These are phyloP conservation scores for Lactarius hatsudake DNA, from an alignment of 768 basidiomycete genomes.

Conservation along the genomic window DNA sequence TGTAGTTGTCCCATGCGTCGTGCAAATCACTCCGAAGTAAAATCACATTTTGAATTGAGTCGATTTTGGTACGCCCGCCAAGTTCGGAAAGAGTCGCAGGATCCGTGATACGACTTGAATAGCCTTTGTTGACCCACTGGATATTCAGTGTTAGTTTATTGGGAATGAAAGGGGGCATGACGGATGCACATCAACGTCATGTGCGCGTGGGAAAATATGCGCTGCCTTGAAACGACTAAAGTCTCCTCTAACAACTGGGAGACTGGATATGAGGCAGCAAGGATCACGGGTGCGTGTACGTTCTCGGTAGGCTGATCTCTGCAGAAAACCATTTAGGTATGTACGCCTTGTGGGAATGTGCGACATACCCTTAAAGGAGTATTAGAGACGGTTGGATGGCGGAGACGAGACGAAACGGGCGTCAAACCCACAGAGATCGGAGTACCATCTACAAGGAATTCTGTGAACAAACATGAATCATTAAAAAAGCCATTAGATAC, in stretches of 20 bases:
- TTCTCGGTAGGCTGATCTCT: background rate
- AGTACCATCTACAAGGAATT: background rate
- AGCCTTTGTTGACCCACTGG: constrained; percentile 1
- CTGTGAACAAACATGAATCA: background rate
- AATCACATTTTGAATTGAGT: background rate
- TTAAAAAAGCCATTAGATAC: background rate
- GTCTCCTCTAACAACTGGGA: background rate
- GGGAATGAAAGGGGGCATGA: background rate
- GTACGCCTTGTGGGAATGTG: background rate
- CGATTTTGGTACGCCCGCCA: background rate
- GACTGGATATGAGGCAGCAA: background rate
- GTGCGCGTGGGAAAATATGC: background rate
- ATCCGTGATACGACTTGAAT: background rate
- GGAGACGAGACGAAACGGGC: background rate
- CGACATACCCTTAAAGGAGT: background rate
- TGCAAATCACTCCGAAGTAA: background rate
- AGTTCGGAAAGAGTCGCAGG: background rate
- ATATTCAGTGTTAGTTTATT: background rate
- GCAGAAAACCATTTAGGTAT: background rate
- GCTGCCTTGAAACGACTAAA: background rate
- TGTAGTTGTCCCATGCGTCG: background rate
- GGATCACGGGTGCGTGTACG: background rate
- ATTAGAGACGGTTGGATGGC: background rate
- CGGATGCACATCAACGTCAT: background rate
- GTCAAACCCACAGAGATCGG: background rate